These are phyloP conservation scores for Pseudoturritis turrita DNA, from an alignment of 345 rosid genomes.

Conservation along the genomic window DNA sequence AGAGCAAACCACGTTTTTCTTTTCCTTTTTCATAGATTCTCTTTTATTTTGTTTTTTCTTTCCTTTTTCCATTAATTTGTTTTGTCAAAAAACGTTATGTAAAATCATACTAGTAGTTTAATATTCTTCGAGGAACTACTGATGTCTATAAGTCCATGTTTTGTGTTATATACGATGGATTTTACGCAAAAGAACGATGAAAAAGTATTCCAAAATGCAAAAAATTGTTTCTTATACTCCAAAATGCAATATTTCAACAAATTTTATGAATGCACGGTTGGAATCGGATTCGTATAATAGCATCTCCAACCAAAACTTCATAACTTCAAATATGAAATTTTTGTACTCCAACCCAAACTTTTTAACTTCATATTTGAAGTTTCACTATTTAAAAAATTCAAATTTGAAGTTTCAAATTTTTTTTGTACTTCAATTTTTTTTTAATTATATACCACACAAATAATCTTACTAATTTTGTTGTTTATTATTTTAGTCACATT, in stretches of 20 bases:
- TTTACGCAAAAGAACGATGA: background rate
- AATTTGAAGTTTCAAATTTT: too few species aligned
- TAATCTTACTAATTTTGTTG: too few species aligned
- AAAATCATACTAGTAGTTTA: background rate
- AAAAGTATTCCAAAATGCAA: background rate
- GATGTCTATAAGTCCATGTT: slow-evolving; percentile 11
- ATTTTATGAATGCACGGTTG: too few species aligned
- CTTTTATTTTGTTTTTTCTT: background rate
- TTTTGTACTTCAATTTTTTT: too few species aligned
- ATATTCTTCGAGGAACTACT: background rate
- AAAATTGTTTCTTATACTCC: background rate
- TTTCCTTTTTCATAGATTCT: background rate
- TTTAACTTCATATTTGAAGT: too few species aligned
- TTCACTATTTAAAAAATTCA: too few species aligned
- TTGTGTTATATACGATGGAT: background rate
- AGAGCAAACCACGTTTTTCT: background rate
- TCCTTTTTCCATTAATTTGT: background rate
- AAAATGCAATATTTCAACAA: background rate
- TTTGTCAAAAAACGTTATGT: background rate
- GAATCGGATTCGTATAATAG: too few species aligned
- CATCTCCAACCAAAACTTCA: too few species aligned
- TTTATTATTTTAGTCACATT: too few species aligned
- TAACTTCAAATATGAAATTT: too few species aligned
- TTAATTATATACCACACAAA: too few species aligned
- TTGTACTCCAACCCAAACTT: too few species aligned